Base-by-base conservation (phyloP, 805 yeast genomes). In the Wickerhamomyces rabaulensis region DNA sequence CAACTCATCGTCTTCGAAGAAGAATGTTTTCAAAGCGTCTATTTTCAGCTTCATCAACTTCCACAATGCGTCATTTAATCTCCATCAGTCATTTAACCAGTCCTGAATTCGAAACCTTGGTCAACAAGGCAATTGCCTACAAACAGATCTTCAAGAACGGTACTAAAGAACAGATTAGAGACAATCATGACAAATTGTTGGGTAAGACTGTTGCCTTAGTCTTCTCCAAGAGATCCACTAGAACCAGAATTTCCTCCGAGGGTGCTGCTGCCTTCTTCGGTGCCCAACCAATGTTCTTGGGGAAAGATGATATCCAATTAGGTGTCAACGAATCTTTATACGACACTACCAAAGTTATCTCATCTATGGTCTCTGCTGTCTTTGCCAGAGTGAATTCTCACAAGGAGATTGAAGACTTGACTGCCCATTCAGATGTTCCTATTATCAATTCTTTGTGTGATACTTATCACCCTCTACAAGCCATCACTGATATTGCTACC, bases 331-430 rank as follows among this genome's bases (percentile, higher is more conserved):
- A 94, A 71, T 77, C 94, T 0, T 69, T 89, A 49, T 85, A 86
- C 58, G 99, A 94, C 65, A 86, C 97, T 2, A 77, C 96, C 16
- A 82, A 79, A 54, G 96, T 94, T 31, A 78, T 94, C 5, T 86
- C 96, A 13, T 90, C 97, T 2, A 94, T 94, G 99, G 87, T 95
- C 2, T 84, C 96, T n/a, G 85, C 96, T 52, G 80, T 94, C 7
- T 91, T 94, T 70, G 99, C 98, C n/a, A 82, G 99, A 61, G 99
- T 94, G 17, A 83, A 88, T 53, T 71, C 79, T 23, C 97, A 94
- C 61, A 73, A 79, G 21, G 97, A 92, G 50, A 91, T 94, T 54
- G 78, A 76, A 58, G 84, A 83, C 46, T 73, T 94, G 44, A 82
- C 90, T 44, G 70, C 84, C 58, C 80, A 88, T 63, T 88, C 97